Conservation (phyloP, 1,284 basidiomycete genomes). For the Tetrapyrgos nigripes region DNA sequence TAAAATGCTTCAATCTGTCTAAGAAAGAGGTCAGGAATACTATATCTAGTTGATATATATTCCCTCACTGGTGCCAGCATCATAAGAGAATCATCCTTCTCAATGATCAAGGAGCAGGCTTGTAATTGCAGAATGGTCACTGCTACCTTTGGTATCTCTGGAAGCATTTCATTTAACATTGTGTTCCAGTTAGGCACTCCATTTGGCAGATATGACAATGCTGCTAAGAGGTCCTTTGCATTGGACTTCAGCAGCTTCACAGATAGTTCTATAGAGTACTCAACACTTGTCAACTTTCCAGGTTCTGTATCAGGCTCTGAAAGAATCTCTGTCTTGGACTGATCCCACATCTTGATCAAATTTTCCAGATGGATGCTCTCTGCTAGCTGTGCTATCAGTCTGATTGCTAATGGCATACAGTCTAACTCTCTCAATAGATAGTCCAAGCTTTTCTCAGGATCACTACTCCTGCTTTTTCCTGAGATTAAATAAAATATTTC, state of each 20-base stretch:
- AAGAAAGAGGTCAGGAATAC: neutral
- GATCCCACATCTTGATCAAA: neutral
- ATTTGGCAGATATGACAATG: neutral
- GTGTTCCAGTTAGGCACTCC: neutral
- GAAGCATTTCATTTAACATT: neutral
- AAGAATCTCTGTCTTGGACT: neutral
- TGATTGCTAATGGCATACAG: neutral
- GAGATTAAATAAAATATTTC: neutral
- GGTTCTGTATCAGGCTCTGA: neutral
- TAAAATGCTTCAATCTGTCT: neutral
- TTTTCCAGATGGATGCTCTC: neutral
- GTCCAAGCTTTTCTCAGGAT: neutral
- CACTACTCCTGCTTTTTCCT: neutral
- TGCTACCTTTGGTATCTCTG: neutral
- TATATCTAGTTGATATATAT: neutral
- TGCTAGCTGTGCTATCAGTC: neutral
- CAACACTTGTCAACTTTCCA: neutral
- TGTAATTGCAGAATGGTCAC: neutral
- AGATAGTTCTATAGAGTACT: neutral
- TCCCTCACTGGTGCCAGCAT: neutral
- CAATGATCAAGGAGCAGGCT: neutral
- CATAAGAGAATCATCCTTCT: neutral
- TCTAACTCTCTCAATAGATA: neutral
- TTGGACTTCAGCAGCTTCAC: neutral
- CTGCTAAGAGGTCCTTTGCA: neutral